Evolutionary conservation across 2,329 filamentous ascomycete species (phyloP), one percentile per base, ranked within the genome.

Genomic region (Fusarium temperatum): DNA sequence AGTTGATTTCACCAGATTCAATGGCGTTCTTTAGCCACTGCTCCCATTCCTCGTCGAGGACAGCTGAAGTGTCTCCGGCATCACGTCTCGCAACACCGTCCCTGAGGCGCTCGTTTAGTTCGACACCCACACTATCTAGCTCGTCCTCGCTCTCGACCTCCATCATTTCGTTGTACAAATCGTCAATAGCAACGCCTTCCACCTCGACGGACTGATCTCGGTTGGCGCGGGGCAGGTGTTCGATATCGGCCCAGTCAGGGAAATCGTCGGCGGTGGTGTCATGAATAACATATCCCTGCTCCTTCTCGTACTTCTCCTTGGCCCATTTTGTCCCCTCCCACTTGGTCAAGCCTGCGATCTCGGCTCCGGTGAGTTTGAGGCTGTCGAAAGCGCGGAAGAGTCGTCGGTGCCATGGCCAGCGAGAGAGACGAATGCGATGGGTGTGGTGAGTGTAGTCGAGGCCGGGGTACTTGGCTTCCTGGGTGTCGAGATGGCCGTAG

Each of bases 261-360:
- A 95, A 91, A 30, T 89, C 91, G 76, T 93, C 91, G 58, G 88
- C 89, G 3, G 92, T 91, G 11, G 93, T 94, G 79, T 96, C 93
- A 54, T 84, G 82, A 71, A 96, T 94, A 36, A 83, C 83, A 66
- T 93, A 87, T 39, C 90, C 90, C 78, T 94, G 92, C 78, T 95
- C 93, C 65, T 88, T 87, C 84, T 96, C 93, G 79, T 91, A 96
- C 62, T 93, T 89, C 79, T 95, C 92, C 79, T 94, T 92, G 70
- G 93, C 93, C 93, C 93, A 95, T 70, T 91, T 90, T 15, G 93
- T 95, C 65, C 93, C 93, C 84, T 95, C 93, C 93, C 93, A 96
- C 78, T 93, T 92, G 66, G 93, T 95, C 79, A 95, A 85, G 55
- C 86, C 85, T 61, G 89, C 87, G 75, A 96, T 94, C 80, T 96